These are phyloP conservation scores for Orbilia oligospora DNA, from an alignment of 2,329 filamentous ascomycete species.

Conservation along the genomic window DNA sequence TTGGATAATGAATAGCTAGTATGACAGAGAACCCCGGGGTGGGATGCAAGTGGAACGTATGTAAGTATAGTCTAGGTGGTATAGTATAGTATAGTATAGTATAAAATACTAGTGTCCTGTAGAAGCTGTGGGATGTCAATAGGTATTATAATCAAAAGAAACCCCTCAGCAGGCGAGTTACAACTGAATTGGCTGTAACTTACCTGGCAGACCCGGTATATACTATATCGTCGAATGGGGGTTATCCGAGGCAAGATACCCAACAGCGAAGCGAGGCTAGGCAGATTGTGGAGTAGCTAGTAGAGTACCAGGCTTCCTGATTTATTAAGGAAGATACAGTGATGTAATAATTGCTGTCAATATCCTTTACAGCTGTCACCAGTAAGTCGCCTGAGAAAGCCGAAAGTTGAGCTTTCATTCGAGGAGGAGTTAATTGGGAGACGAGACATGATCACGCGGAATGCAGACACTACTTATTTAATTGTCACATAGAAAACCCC, in stretches of 20 bases:
- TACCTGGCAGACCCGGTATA: constrained; percentile 53
- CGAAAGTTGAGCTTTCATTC: constrained; percentile 58
- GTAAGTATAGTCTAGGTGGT: constrained; percentile 27
- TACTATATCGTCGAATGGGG: constrained; percentile 28
- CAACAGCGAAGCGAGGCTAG: constrained; percentile 33
- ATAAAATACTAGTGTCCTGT: constrained; percentile 17
- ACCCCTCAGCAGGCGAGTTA: constrained; percentile 58
- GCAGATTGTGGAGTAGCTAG: constrained; percentile 44
- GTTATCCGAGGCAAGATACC: constrained; percentile 12
- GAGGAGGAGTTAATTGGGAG: constrained; percentile 49
- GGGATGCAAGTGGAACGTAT: constrained; percentile 27
- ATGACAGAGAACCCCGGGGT: constrained; percentile 45
- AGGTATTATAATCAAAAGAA: constrained; percentile 41
- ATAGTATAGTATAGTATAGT: constrained; percentile 16
- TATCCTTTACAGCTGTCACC: constrained; percentile 58
- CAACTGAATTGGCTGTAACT: constrained; percentile 45
- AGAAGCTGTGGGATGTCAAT: constrained; percentile 37
- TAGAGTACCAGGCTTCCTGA: constrained; percentile 40
- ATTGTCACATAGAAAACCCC: constrained; percentile 59
- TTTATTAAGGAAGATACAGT: constrained; percentile 52
- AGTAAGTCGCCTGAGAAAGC: constrained; percentile 59
- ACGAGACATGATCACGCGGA: constrained; percentile 58
- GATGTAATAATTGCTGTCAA: constrained; percentile 61
- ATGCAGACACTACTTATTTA: constrained; percentile 61
- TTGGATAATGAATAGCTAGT: constrained; percentile 24